phyloP scores from a whole-genome alignment of 2,329 filamentous ascomycete genomes.

The Leptodontidium sp. region DNA sequence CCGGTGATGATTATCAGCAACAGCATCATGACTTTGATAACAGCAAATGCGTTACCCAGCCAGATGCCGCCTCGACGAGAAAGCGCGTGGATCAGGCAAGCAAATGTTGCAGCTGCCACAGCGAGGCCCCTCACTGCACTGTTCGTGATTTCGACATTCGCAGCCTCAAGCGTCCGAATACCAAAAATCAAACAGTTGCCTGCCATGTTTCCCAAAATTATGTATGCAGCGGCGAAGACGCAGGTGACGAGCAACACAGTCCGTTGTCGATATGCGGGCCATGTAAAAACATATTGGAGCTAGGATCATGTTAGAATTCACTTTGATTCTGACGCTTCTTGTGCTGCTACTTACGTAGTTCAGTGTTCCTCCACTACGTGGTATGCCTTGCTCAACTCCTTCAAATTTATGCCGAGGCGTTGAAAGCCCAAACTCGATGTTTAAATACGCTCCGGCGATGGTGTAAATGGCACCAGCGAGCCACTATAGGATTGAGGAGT shows the following conservation, averaged over 20 bases:
- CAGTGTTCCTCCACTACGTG: conserved; percentile 56
- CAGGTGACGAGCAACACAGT: conserved; percentile 51
- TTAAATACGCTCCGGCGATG: conserved; percentile 37
- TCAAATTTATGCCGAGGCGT: conserved; percentile 46
- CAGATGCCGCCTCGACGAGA: conserved; percentile 59
- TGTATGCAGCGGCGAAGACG: conserved; percentile 50
- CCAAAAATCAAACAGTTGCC: conserved; percentile 59
- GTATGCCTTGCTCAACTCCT: conserved; percentile 45
- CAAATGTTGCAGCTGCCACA: conserved; percentile 50
- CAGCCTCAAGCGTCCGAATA: conserved; percentile 50
- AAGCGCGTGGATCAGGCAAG: conserved; percentile 57
- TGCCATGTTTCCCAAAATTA: conserved; percentile 55
- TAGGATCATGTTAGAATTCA: neutral
- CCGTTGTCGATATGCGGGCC: conserved; percentile 44
- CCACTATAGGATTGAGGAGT: conserved; percentile 18
- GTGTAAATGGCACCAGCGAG: conserved; percentile 27
- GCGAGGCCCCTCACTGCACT: conserved; percentile 56
- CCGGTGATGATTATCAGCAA: conserved; percentile 54
- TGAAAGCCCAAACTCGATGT: conserved; percentile 56
- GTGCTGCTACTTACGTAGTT: conserved; percentile 50
- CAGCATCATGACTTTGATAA: conserved; percentile 58
- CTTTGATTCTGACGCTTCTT: too few relatives aligned
- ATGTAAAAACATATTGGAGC: conserved; percentile 50
- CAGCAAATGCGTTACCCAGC: conserved; percentile 59
- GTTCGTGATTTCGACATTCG: conserved; percentile 42